Evolutionary conservation across 345 rosid species (phyloP).

Genomic region (Pelargonium nanum): DNA sequence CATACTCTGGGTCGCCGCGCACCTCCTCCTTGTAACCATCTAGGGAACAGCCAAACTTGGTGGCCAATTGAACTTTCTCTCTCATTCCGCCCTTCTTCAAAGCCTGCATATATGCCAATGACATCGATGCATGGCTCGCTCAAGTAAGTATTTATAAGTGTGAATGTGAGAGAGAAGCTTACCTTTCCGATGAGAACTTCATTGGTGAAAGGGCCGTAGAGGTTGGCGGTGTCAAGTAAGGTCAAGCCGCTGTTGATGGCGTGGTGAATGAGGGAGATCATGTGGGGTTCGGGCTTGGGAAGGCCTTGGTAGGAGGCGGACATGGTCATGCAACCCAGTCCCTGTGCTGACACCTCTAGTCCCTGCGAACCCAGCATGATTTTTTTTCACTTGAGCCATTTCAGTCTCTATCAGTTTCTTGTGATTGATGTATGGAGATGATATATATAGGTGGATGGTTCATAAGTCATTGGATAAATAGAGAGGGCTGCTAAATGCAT

Average conservation of each 20-base stretch:
- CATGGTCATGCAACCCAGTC: slow-evolving; percentile 55
- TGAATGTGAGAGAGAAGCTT: neutral
- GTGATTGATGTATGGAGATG: no score
- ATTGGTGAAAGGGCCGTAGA: slow-evolving; percentile 39
- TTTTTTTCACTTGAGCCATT: slow-evolving; percentile 3
- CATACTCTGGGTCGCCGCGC: slow-evolving; percentile 46
- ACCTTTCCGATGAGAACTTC: slow-evolving; percentile 43
- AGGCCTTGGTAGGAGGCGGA: slow-evolving; percentile 31
- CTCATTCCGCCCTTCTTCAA: slow-evolving; percentile 46
- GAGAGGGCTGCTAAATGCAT: no score
- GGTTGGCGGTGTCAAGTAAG: slow-evolving; percentile 38
- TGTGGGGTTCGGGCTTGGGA: slow-evolving; percentile 35
- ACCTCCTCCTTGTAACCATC: slow-evolving; percentile 18
- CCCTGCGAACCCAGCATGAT: slow-evolving; percentile 45
- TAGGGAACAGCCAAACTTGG: slow-evolving; percentile 35
- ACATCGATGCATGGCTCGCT: no score
- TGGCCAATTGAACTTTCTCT: slow-evolving; percentile 43
- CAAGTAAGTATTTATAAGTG: no score
- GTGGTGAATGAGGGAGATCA: slow-evolving; percentile 39
- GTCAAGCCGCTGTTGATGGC: slow-evolving; percentile 38
- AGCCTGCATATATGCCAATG: no score
- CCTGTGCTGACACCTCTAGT: slow-evolving; percentile 41
- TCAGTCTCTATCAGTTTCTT: no score
- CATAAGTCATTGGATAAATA: no score
- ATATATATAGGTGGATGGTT: no score